Conservation (phyloP, 441 rosid species). For the Eruca vesicaria region DNA sequence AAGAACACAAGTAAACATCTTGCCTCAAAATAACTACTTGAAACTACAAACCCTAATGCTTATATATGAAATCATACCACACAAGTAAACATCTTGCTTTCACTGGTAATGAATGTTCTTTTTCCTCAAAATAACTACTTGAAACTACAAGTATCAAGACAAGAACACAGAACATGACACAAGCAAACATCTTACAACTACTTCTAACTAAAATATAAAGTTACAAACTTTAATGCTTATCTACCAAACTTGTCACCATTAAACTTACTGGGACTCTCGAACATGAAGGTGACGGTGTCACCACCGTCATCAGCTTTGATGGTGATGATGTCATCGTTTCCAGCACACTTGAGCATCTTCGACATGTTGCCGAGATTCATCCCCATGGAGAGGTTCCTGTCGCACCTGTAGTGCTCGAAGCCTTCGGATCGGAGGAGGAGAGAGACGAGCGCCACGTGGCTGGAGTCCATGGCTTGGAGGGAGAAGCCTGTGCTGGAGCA, state of each 20-base stretch:
- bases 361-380: constrained; percentile 89
- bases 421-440: constrained; percentile 89
- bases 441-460: constrained; percentile 93
- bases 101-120: not conserved
- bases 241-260: not conserved
- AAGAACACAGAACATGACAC: not conserved
- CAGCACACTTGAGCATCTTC: constrained; percentile 92
- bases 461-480: constrained; percentile 98
- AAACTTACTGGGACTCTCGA: constrained; percentile 86
- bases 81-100: too few species aligned
- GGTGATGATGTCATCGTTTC: constrained; percentile 94
- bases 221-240: too few species aligned
- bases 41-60: too few species aligned
- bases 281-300: constrained; percentile 96
- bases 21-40: too few species aligned
- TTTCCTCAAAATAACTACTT: too few species aligned
- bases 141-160: not conserved
- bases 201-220: too few species aligned
- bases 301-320: constrained; percentile 95
- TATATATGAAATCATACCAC: too few species aligned
- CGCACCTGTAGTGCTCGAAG: constrained; percentile 94
- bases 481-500: constrained; percentile 92
- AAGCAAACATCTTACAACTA: too few species aligned
- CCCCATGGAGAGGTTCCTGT: constrained; percentile 92
- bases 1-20: not conserved